Evolutionary conservation across 805 yeast species (phyloP).

Genomic region (Pichia cephalocereana): DNA sequence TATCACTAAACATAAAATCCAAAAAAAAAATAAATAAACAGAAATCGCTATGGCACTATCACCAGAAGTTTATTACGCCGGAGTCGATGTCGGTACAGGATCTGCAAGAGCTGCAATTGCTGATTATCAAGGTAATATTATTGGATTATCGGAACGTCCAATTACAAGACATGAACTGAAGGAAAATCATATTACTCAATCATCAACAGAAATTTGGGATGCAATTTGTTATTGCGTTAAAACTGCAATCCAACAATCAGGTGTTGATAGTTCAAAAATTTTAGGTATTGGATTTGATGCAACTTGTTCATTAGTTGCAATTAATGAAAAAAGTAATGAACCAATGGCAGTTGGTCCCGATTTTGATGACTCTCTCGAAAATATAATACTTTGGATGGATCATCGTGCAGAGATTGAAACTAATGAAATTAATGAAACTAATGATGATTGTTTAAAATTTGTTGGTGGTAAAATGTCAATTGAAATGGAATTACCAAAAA

Average conservation of each 20-base stretch:
- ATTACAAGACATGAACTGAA: constrained; percentile 69
- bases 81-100: constrained; percentile 77
- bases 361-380: constrained; percentile 60
- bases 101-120: constrained; percentile 92
- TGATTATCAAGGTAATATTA: constrained; percentile 72
- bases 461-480: constrained; percentile 98
- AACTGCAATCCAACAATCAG: constrained; percentile 64
- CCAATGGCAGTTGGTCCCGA: constrained; percentile 93
- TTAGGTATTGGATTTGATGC: constrained; percentile 95
- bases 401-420: constrained; percentile 88
- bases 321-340: constrained; percentile 51
- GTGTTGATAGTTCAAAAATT: constrained; percentile 56
- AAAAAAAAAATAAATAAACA: background rate
- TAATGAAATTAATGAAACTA: constrained; percentile 66
- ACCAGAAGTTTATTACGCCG: constrained; percentile 25
- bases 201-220: constrained; percentile 86
- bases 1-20: background rate
- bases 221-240: constrained; percentile 77
- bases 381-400: constrained; percentile 96
- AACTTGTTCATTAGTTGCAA: constrained; percentile 86
- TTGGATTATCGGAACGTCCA: constrained; percentile 70
- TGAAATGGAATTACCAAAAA: constrained; percentile 97
- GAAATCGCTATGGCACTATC: background rate
- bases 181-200: constrained; percentile 72
- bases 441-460: constrained; percentile 71